These are phyloP conservation scores for Schwanniomyces polymorphus DNA, from an alignment of 805 yeast genomes.

Conservation along the genomic window DNA sequence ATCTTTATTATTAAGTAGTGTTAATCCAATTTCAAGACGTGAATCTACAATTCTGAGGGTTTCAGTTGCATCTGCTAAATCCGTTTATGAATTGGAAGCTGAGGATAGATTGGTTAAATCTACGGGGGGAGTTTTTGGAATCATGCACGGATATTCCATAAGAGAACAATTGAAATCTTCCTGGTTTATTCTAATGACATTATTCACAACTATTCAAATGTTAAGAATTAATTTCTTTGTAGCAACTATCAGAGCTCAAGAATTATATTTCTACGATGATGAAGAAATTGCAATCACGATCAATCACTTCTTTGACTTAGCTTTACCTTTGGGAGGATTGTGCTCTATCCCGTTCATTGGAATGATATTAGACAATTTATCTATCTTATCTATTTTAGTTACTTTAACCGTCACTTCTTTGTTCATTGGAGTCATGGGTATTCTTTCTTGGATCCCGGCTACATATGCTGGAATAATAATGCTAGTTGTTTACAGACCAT, in stretches of 20 bases:
- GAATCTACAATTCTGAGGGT: conserved; percentile 36
- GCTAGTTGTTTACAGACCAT: conserved; percentile 84
- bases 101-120: conserved; percentile 52
- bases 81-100: conserved; percentile 66
- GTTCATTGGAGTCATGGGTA: conserved; percentile 69
- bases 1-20: conserved; percentile 32
- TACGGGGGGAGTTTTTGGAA: conserved; percentile 74
- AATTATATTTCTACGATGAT: conserved; percentile 59
- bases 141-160: conserved; percentile 64
- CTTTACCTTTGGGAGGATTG: conserved; percentile 87
- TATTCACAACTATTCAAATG: conserved; percentile 86
- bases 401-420: conserved; percentile 57
- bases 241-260: conserved; percentile 85
- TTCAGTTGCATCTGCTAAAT: conserved; percentile 46
- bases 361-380: conserved; percentile 67
- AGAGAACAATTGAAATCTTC: conserved; percentile 53
- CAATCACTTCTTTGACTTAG: conserved; percentile 79
- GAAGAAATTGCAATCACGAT: conserved; percentile 53
- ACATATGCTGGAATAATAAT: conserved; percentile 70
- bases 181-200: conserved; percentile 78
- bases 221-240: conserved; percentile 89
- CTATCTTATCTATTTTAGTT: conserved; percentile 57
- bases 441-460: conserved; percentile 52
- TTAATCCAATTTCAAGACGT: conserved; percentile 29
- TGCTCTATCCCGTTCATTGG: conserved; percentile 88